Evolutionary conservation across 768 basidiomycete genomes (phyloP).

Genomic region (Megacollybia marginata): DNA sequence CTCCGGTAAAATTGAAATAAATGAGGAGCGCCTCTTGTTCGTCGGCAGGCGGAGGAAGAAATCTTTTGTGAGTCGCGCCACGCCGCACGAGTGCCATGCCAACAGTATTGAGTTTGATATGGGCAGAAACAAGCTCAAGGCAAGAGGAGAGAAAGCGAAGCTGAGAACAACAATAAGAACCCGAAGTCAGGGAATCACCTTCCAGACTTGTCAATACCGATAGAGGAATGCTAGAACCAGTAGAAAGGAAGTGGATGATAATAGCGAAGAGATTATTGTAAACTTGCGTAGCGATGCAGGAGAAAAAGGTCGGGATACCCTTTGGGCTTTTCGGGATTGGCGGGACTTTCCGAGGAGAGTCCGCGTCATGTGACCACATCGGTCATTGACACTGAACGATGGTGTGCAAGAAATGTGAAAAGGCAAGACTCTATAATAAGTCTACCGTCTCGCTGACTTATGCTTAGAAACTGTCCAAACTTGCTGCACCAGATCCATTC

Average conservation of each 20-base stretch:
- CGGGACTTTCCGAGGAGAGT: too few relatives aligned
- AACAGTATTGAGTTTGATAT: constrained; percentile 36
- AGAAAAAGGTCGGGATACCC: too few relatives aligned
- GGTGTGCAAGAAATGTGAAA: constrained; percentile 87
- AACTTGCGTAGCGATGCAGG: not conserved
- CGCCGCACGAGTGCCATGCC: constrained; percentile 48
- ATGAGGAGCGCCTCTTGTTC: constrained; percentile 28
- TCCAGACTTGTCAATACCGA: constrained; percentile 25
- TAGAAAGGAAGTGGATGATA: constrained; percentile 14
- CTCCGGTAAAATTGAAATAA: constrained; percentile 33
- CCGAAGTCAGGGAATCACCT: constrained; percentile 33
- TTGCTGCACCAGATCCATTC: constrained; percentile 87
- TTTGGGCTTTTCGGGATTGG: too few relatives aligned
- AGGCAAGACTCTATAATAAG: constrained; percentile 31
- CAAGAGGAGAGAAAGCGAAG: constrained; percentile 26
- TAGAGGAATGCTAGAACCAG: constrained; percentile 31
- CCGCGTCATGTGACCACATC: too few relatives aligned
- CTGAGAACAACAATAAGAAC: constrained; percentile 43
- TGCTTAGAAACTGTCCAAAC: constrained; percentile 80
- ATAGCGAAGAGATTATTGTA: constrained; percentile 12
- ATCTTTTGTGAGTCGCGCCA: constrained; percentile 43
- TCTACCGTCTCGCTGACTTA: constrained; percentile 10
- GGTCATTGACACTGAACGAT: constrained; percentile 28
- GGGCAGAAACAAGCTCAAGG: constrained; percentile 29
- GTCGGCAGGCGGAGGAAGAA: constrained; percentile 44